Evolutionary conservation across 2,329 filamentous ascomycete species (phyloP).

Genomic region (Daldinia sp.): DNA sequence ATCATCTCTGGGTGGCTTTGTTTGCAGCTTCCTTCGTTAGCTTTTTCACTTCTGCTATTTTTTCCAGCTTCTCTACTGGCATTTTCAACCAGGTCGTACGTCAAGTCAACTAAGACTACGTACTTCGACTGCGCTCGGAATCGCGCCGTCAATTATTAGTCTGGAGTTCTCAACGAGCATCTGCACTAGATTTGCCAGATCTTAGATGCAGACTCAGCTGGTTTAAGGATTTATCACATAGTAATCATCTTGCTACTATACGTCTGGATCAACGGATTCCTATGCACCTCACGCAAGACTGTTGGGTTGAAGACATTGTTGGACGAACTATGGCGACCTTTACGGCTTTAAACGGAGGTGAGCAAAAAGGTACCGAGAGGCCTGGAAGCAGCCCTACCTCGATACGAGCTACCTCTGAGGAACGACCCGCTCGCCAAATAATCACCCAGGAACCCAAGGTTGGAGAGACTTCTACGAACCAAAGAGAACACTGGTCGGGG

Average conservation of each 20-base stretch:
- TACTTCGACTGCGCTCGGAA: constrained; percentile 14
- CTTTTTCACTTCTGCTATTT: constrained; percentile 3
- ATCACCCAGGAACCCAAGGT: constrained; percentile 47
- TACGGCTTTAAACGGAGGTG: constrained; percentile 52
- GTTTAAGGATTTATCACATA: constrained; percentile 19
- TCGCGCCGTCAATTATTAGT: constrained; percentile 4
- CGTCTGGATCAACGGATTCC: constrained; percentile 34
- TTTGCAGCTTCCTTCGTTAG: constrained; percentile 17
- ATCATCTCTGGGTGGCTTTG: constrained; percentile 11
- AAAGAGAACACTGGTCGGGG: constrained; percentile 58
- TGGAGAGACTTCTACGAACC: constrained; percentile 46
- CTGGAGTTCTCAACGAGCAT: constrained; percentile 8
- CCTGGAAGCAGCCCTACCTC: constrained; percentile 44
- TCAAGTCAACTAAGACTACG: constrained; percentile 14
- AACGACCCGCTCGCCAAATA: constrained; percentile 42
- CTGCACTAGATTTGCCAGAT: constrained; percentile 14
- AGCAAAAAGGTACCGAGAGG: constrained; percentile 47
- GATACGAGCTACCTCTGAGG: constrained; percentile 47
- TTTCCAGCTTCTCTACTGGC: constrained; percentile 16
- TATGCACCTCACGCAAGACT: constrained; percentile 47
- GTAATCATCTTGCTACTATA: constrained; percentile 12
- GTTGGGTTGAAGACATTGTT: constrained; percentile 47
- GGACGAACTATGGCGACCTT: constrained; percentile 52
- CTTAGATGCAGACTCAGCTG: constrained; percentile 24
- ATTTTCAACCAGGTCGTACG: constrained; percentile 10